Conservation (phyloP, 352 stramenopile genomes). For the Pythium myriotylum region DNA sequence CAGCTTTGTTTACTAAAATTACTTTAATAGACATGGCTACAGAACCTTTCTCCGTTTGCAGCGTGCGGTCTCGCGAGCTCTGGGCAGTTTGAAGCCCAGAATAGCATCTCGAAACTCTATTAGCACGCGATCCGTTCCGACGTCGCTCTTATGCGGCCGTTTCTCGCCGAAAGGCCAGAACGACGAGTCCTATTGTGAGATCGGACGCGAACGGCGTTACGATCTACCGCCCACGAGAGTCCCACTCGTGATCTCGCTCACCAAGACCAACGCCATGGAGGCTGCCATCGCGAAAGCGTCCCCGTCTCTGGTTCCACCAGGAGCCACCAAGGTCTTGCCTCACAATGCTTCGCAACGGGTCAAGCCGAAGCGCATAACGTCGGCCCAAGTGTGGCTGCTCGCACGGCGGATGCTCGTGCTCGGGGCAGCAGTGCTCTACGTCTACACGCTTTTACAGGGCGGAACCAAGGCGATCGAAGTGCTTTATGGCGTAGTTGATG, state of each 20-base stretch:
- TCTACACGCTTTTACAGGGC: conserved; percentile 6
- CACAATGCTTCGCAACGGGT: background rate
- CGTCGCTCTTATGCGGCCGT: no score
- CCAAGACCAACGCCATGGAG: conserved; percentile 4
- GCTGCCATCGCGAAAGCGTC: conserved; percentile 12
- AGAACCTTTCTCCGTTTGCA: background rate
- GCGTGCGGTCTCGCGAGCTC: background rate
- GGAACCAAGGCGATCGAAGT: conserved; percentile 6
- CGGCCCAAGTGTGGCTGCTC: conserved; percentile 14
- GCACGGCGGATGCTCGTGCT: conserved; percentile 14
- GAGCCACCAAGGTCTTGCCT: conserved; percentile 14
- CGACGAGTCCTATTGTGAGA: no score
- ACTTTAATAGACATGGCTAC: background rate
- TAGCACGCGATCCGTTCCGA: no score
- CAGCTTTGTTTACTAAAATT: background rate
- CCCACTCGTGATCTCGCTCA: no score
- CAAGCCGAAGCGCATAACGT: conserved; percentile 1
- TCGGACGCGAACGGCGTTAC: no score
- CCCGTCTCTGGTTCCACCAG: no score
- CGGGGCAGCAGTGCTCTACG: conserved; percentile 12
- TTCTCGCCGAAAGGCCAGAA: no score
- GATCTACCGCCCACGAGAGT: no score
- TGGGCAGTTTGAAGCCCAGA: no score
- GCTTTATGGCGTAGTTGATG: conserved; percentile 11
- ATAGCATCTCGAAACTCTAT: no score